Conservation (phyloP, 768 basidiomycete species). For the Tricholoma sp. region DNA sequence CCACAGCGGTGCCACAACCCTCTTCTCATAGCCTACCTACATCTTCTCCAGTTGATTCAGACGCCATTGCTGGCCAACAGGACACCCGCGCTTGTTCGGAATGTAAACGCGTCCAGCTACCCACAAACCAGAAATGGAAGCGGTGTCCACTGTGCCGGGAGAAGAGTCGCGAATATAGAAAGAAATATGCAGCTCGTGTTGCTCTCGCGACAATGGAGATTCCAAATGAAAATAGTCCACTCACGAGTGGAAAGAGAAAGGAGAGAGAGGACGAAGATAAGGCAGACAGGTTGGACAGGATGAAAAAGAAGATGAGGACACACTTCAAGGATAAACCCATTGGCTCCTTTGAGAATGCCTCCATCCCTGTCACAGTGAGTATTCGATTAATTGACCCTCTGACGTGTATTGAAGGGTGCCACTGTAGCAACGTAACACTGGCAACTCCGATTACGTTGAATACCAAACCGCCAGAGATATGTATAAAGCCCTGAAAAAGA, state of each 20-base stretch:
- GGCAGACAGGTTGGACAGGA: constrained; percentile 10
- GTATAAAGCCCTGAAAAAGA: constrained; percentile 18
- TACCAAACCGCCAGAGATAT: constrained; percentile 26
- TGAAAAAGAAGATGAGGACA: constrained; percentile 17
- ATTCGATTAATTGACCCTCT: neutral
- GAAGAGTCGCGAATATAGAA: neutral
- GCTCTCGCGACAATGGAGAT: neutral
- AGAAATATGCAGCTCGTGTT: neutral
- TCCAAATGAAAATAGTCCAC: neutral
- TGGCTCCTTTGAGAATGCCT: neutral
- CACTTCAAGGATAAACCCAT: neutral
- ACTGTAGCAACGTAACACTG: neutral
- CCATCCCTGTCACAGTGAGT: neutral
- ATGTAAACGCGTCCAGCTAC: neutral
- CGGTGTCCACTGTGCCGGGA: constrained; percentile 1
- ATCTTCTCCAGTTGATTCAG: neutral
- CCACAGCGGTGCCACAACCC: neutral
- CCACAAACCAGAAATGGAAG: neutral
- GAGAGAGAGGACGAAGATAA: neutral
- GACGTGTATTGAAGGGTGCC: neutral
- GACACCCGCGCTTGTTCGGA: neutral
- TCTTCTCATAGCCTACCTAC: neutral
- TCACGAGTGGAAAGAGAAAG: constrained; percentile 1
- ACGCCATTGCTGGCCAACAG: neutral
- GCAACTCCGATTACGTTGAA: constrained; percentile 10